These are phyloP conservation scores for Colletotrichum falcatum DNA, from an alignment of 2,329 filamentous ascomycete species.

Conservation along the genomic window DNA sequence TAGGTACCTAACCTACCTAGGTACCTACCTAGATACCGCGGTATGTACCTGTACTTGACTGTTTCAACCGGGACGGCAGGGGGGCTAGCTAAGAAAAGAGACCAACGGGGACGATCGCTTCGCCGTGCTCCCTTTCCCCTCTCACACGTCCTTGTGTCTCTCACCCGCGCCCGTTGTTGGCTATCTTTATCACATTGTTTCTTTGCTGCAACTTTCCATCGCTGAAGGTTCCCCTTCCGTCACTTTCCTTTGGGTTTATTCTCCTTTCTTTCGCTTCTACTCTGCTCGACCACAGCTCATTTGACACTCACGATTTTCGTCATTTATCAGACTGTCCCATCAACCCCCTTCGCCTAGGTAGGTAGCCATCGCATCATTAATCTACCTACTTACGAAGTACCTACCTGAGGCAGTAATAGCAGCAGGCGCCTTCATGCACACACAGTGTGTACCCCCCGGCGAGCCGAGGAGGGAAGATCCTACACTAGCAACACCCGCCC, in stretches of 20 bases:
- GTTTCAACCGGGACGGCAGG: conserved; percentile 18
- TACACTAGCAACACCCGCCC: conserved; percentile 26
- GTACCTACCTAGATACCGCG: neutral
- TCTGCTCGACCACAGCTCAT: neutral
- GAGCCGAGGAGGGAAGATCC: conserved; percentile 16
- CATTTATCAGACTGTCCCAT: conserved; percentile 8
- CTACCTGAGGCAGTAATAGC: no score
- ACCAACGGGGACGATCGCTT: neutral
- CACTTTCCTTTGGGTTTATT: neutral
- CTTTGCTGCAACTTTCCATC: neutral
- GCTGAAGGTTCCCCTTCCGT: neutral
- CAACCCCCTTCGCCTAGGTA: conserved; percentile 5
- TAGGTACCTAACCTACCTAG: neutral
- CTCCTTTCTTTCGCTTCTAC: neutral
- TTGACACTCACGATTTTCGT: neutral
- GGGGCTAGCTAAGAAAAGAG: neutral
- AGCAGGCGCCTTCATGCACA: neutral
- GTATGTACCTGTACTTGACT: neutral
- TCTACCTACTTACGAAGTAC: neutral
- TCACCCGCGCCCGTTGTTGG: neutral
- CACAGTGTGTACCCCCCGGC: no score
- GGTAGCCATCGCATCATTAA: conserved; percentile 1
- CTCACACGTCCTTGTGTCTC: neutral
- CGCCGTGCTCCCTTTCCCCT: neutral
- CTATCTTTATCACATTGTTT: neutral